Base-by-base conservation (phyloP, 2,329 filamentous ascomycete species). In the Colletotrichum lini region DNA sequence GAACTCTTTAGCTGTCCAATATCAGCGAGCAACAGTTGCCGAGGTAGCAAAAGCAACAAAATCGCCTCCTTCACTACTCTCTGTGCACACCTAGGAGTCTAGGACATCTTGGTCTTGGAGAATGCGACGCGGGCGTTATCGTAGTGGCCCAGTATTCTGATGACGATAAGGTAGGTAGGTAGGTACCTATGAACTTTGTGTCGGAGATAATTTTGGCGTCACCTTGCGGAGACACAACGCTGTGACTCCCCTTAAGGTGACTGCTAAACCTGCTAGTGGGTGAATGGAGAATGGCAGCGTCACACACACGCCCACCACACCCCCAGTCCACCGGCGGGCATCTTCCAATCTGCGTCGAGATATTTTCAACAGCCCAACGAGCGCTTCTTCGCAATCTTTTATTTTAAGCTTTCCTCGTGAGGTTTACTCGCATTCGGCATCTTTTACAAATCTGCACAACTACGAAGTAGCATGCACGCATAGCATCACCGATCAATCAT, bases 401-500 rank as follows among this genome's bases (percentile, higher is more conserved):
- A 52, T 23, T 35, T 49, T 23, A 23, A 0, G 10, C 35, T 38
- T 38, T 38, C 9, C 35, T 10, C 8, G 35, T n/a, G 35, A 38
- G 35, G 8, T 10, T 38, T 38, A 38, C 35, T 10, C 35, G 35
- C 35, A 2, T 35, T 53, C 7, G 16, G 30, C 53, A 13, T 45
- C 30, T 16, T 38, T 69, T 21, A 45, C 53, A 13, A 18, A 40
- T 15, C n/a, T 9, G 15, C 21, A 42, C 9, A 23, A 12, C 6
- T 44, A 4, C 44, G 42, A n/a, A n/a, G 38, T 23, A 13, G 35
- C 45, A 59, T 54, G 16, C 54, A 21, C 21, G 38, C 47, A 30
- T n/a, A 47, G 40, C 18, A 23, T 64, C 47, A 7, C 35, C 44
- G 10, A 42, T 26, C 15, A 38, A 10, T 13, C 38, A 62, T 84